phyloP scores from a whole-genome alignment of 257 asterid species.

The Asclepias syriaca region DNA sequence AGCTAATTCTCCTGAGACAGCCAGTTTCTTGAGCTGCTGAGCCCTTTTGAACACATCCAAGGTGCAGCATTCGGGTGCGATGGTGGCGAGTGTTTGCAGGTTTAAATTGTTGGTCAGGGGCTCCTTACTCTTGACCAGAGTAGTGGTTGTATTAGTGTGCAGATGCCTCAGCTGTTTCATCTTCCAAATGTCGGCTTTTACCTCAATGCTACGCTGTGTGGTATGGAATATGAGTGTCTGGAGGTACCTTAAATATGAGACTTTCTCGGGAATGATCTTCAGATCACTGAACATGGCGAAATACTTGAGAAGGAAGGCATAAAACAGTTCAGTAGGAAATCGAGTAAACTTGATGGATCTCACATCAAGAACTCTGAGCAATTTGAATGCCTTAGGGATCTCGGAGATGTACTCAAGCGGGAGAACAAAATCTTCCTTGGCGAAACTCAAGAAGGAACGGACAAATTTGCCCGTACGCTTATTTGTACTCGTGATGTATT shows the following conservation, averaged over 20 bases:
- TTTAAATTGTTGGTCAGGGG: slow-evolving; percentile 20
- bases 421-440: background rate
- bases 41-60: slow-evolving; percentile 39
- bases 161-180: background rate
- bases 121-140: too few species aligned
- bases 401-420: background rate
- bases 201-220: background rate
- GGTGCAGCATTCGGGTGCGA: slow-evolving; percentile 61
- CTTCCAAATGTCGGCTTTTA: slow-evolving; percentile 30
- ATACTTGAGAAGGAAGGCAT: slow-evolving; percentile 39
- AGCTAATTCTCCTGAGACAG: slow-evolving; percentile 38
- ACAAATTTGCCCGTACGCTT: slow-evolving; percentile 4
- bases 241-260: slow-evolving; percentile 32
- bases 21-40: slow-evolving; percentile 42
- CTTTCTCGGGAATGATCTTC: slow-evolving; percentile 21
- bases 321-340: slow-evolving; percentile 22
- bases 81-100: slow-evolving; percentile 48
- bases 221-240: slow-evolving; percentile 36
- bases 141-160: slow-evolving; percentile 11
- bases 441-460: slow-evolving; percentile 18
- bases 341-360: slow-evolving; percentile 5
- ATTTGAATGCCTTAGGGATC: slow-evolving; percentile 7
- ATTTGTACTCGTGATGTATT: background rate
- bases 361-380: slow-evolving; percentile 17
- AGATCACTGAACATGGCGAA: slow-evolving; percentile 22